Conservation (phyloP, 257 asterid species). For the Nyctanthes arbortristis region DNA sequence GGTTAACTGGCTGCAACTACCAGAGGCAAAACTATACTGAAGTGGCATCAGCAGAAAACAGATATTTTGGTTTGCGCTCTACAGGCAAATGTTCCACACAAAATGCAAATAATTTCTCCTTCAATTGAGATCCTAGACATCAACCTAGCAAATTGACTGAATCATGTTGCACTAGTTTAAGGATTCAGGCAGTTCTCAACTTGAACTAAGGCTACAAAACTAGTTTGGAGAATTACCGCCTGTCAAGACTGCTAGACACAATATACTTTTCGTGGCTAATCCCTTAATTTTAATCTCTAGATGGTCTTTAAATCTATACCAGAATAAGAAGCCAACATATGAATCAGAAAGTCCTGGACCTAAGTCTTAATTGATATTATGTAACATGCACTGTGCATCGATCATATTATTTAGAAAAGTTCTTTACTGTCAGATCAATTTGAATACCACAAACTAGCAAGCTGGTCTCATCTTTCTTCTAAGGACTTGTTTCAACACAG, state of each 20-base stretch:
- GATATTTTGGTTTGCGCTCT: background rate
- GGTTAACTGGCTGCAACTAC: background rate
- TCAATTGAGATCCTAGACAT: background rate
- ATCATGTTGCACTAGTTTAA: conserved; percentile 1
- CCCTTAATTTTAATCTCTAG: conserved; percentile 1
- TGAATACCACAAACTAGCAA: background rate
- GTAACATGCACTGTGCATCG: background rate
- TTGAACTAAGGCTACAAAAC: conserved; percentile 13
- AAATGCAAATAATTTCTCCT: too few species aligned
- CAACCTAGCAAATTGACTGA: background rate
- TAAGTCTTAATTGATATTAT: background rate
- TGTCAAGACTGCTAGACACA: background rate
- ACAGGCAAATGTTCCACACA: background rate
- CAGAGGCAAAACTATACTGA: background rate
- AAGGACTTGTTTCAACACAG: background rate
- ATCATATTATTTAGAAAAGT: background rate
- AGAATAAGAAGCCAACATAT: background rate
- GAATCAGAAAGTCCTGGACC: background rate
- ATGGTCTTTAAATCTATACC: background rate
- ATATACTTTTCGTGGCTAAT: background rate
- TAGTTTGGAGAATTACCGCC: background rate
- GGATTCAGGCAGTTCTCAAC: conserved; percentile 3
- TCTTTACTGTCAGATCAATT: background rate
- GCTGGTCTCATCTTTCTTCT: background rate
- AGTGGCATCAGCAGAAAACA: background rate